A percentile compares a stretch with the other conserved stretches of the same genome.
phyloP scores from a whole-genome alignment of 306 rosid genomes.

The Rosa lucieae region DNA sequence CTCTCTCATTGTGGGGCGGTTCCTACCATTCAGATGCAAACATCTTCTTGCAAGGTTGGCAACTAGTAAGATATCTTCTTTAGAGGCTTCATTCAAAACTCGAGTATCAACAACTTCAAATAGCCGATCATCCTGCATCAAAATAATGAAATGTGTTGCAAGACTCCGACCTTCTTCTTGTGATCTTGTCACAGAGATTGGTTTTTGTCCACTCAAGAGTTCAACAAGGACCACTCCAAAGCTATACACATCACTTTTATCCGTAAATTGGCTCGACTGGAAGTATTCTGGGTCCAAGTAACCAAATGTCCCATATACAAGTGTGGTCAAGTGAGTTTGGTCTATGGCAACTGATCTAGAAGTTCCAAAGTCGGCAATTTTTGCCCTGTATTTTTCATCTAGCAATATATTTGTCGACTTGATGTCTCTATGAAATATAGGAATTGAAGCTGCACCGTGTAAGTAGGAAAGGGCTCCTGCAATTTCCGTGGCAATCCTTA shows the following conservation, averaged over 20 bases:
- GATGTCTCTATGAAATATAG: constrained; percentile 24
- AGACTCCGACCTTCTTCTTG: constrained; percentile 27
- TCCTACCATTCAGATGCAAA: constrained; percentile 43
- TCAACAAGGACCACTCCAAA: constrained; percentile 28
- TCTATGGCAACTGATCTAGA: constrained; percentile 26
- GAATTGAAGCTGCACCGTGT: constrained; percentile 16
- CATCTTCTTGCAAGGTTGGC: constrained; percentile 46
- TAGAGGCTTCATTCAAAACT: constrained; percentile 26
- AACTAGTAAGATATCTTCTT: constrained; percentile 32
- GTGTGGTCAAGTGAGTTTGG: constrained; percentile 33
- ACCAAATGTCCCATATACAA: constrained; percentile 26
- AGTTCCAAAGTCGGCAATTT: constrained; percentile 32
- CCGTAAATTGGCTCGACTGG: constrained; percentile 18
- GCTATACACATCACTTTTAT: constrained; percentile 26
- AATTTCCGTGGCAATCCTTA: constrained; percentile 19
- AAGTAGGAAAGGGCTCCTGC: constrained; percentile 29
- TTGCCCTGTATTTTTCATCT: constrained; percentile 28
- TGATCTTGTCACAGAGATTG: background rate
- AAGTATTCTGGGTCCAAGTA: constrained; percentile 30
- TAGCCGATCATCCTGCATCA: constrained; percentile 17
- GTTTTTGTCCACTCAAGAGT: constrained; percentile 16
- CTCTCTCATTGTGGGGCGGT: constrained; percentile 53
- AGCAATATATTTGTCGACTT: constrained; percentile 28
- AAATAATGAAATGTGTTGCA: constrained; percentile 31
- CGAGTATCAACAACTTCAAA: constrained; percentile 38